Percentiles rank a stretch among this genome's conserved stretches.
phyloP scores from a whole-genome alignment of 371 early-diverging fungal species.

The Haplosporangium sp. region DNA sequence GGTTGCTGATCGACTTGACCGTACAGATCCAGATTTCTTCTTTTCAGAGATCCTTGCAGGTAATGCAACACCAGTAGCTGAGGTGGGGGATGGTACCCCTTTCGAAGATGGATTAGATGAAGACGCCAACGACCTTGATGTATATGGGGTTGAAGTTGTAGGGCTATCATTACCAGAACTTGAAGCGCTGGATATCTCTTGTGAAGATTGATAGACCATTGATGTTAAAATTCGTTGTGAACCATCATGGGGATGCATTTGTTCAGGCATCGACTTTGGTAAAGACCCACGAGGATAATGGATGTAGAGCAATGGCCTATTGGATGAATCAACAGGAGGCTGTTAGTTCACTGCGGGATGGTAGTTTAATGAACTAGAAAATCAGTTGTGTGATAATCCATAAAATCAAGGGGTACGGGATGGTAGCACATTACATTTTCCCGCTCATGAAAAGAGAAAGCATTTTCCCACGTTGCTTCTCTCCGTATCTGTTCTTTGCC shows the following conservation, averaged over 20 bases:
- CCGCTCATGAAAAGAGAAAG: constrained; percentile 48
- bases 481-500: constrained; percentile 66
- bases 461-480: constrained; percentile 66
- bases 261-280: constrained; percentile 17
- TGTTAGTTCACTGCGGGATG: not conserved
- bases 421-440: constrained; percentile 27
- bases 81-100: not conserved
- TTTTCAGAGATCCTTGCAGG: not conserved
- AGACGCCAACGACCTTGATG: constrained; percentile 1
- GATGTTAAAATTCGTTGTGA: not conserved
- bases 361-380: too few species aligned
- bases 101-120: not conserved
- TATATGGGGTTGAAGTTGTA: not conserved
- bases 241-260: not conserved
- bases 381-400: too few species aligned
- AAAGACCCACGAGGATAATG: constrained; percentile 32
- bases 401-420: not conserved
- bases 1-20: not conserved
- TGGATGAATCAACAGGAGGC: not conserved
- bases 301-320: constrained; percentile 34
- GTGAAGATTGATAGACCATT: not conserved
- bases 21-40: not conserved
- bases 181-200: not conserved
- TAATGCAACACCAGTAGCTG: not conserved
- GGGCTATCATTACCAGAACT: not conserved